Percentiles rank a stretch among this genome's conserved stretches.
These are phyloP conservation scores for Citeromyces siamensis DNA, from an alignment of 1,139 yeast genomes.

Conservation along the genomic window DNA sequence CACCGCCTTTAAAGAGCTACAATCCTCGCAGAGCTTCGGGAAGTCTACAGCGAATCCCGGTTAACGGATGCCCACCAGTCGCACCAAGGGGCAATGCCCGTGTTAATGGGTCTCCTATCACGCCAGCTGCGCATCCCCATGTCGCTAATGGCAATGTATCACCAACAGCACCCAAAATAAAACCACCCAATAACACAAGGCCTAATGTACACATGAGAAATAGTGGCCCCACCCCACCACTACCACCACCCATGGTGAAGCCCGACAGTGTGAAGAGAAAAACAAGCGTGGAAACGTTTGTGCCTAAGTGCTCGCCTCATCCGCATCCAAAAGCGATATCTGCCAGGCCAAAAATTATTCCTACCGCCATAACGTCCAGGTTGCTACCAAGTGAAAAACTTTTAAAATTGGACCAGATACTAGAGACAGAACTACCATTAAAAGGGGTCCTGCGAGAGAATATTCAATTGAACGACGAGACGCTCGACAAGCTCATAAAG, in stretches of 20 bases:
- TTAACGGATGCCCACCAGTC: no score
- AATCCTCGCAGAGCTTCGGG: constrained; percentile 20
- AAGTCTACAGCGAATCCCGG: no score
- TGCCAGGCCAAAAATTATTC: constrained; percentile 7
- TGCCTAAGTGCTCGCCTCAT: constrained; percentile 13
- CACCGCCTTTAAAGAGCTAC: constrained; percentile 74
- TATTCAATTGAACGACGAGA: constrained; percentile 21
- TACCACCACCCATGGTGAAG: no score
- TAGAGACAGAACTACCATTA: constrained; percentile 21
- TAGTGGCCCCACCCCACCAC: no score
- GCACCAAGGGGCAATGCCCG: no score
- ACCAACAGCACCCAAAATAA: no score
- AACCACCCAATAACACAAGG: no score
- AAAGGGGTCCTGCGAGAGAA: constrained; percentile 15
- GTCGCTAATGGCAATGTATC: no score
- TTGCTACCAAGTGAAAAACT: constrained; percentile 20
- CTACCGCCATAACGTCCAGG: constrained; percentile 15
- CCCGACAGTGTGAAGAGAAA: no score
- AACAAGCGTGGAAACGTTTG: background rate
- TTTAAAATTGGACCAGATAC: constrained; percentile 25
- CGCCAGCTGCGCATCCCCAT: no score
- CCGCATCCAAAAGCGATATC: constrained; percentile 16
- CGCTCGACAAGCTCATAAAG: constrained; percentile 27
- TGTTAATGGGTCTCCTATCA: no score
- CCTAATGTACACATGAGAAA: no score